These are phyloP conservation scores for Paecilomyces formosus DNA, from an alignment of 2,329 filamentous ascomycete genomes.

Conservation along the genomic window DNA sequence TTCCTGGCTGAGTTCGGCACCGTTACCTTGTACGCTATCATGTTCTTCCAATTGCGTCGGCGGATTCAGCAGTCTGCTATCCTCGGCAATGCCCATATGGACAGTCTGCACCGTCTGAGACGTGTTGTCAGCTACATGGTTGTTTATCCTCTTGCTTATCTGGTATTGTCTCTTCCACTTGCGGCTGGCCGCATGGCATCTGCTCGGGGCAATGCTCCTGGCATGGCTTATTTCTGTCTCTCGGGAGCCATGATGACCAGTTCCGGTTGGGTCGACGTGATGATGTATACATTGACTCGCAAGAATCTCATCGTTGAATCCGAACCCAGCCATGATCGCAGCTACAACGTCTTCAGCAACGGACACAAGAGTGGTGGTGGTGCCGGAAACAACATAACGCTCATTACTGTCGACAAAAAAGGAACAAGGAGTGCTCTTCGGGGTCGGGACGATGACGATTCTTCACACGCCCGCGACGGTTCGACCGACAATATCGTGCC, in stretches of 20 bases:
- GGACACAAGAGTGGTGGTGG: constrained; percentile 22
- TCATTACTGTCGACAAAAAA: constrained; percentile 21
- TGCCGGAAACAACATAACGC: constrained; percentile 23
- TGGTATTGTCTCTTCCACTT: constrained; percentile 56
- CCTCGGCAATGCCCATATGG: constrained; percentile 26
- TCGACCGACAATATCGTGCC: constrained; percentile 39
- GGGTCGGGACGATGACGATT: constrained; percentile 13
- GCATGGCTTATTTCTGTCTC: constrained; percentile 41
- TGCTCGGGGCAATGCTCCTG: constrained; percentile 24
- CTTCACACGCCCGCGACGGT: constrained; percentile 31
- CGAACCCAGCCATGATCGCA: constrained; percentile 33
- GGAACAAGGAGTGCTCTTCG: constrained; percentile 13
- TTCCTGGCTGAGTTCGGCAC: constrained; percentile 48
- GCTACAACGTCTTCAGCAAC: constrained; percentile 24
- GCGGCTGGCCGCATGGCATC: constrained; percentile 43
- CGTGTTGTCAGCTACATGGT: constrained; percentile 41
- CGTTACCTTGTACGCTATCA: constrained; percentile 40
- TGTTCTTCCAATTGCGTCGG: constrained; percentile 43
- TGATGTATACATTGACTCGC: constrained; percentile 52
- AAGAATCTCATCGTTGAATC: constrained; percentile 48
- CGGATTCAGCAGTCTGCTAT: constrained; percentile 33
- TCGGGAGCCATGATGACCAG: constrained; percentile 51
- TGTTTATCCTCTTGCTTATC: constrained; percentile 47
- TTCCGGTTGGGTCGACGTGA: constrained; percentile 52
- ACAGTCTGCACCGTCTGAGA: constrained; percentile 32